These are phyloP conservation scores for Penicillium bialowiezense DNA, from an alignment of 495 filamentous ascomycete species.

Conservation along the genomic window DNA sequence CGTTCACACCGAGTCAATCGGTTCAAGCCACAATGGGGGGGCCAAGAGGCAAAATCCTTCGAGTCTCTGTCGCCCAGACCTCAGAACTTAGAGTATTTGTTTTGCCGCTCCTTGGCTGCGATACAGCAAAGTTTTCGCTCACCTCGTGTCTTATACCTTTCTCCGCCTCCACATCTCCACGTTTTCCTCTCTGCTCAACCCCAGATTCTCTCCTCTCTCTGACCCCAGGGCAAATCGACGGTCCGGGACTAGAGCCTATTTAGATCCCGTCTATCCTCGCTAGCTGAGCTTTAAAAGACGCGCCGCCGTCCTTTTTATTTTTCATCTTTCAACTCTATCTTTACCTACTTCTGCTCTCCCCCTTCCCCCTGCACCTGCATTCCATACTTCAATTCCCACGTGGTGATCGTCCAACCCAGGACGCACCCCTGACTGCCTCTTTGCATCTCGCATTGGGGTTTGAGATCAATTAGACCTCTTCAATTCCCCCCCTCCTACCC, in stretches of 20 bases:
- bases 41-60: constrained; percentile 3
- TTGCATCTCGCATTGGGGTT: constrained; percentile 12
- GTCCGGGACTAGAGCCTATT: constrained; percentile 23
- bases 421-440: background rate
- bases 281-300: background rate
- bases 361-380: background rate
- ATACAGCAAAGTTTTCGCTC: background rate
- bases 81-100: constrained; percentile 9
- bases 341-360: background rate
- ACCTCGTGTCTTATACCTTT: constrained; percentile 20
- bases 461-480: background rate
- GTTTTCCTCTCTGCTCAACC: constrained; percentile 9
- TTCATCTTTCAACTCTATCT: background rate
- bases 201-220: constrained; percentile 19
- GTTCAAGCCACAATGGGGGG: background rate
- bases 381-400: background rate
- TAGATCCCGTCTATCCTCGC: constrained; percentile 16
- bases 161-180: constrained; percentile 28
- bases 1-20: background rate
- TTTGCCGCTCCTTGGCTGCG: constrained; percentile 10
- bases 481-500: background rate
- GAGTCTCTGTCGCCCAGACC: background rate
- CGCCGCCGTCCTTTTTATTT: constrained; percentile 1
- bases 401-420: background rate
- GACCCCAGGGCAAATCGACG: constrained; percentile 2